phyloP scores from a whole-genome alignment of 208 protist species.

The Trichomonas tenax region DNA sequence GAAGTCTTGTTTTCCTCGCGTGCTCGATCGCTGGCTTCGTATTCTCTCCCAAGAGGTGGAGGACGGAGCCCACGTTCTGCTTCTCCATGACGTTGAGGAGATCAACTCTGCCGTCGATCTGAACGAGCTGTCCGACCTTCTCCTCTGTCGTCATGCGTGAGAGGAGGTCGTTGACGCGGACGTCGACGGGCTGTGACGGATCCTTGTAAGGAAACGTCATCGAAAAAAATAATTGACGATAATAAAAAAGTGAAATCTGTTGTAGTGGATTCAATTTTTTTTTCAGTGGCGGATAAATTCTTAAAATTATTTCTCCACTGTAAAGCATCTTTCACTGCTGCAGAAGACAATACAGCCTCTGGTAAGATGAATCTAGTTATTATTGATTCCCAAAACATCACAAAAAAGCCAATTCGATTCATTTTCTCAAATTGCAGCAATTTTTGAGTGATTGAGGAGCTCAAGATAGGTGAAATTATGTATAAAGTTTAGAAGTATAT shows the following conservation, averaged over 20 bases:
- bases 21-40: background rate
- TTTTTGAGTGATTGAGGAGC: too few relatives aligned
- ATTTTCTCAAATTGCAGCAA: too few relatives aligned
- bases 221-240: background rate
- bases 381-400: too few relatives aligned
- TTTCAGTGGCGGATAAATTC: too few relatives aligned
- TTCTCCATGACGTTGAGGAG: background rate
- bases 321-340: too few relatives aligned
- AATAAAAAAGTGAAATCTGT: background rate
- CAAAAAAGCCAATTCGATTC: too few relatives aligned
- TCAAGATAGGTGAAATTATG: too few relatives aligned
- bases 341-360: too few relatives aligned
- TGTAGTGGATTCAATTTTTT: too few relatives aligned
- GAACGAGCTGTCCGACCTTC: background rate
- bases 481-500: too few relatives aligned
- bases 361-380: too few relatives aligned
- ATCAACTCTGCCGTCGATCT: background rate
- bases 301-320: too few relatives aligned
- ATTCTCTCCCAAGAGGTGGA: background rate
- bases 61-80: background rate
- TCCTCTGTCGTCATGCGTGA: background rate
- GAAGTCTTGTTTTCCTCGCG: background rate
- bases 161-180: background rate
- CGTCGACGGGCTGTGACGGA: background rate
- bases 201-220: background rate